Evolutionary conservation across 2,329 filamentous ascomycete species (phyloP).

Genomic region (Verticillium tricorpus): DNA sequence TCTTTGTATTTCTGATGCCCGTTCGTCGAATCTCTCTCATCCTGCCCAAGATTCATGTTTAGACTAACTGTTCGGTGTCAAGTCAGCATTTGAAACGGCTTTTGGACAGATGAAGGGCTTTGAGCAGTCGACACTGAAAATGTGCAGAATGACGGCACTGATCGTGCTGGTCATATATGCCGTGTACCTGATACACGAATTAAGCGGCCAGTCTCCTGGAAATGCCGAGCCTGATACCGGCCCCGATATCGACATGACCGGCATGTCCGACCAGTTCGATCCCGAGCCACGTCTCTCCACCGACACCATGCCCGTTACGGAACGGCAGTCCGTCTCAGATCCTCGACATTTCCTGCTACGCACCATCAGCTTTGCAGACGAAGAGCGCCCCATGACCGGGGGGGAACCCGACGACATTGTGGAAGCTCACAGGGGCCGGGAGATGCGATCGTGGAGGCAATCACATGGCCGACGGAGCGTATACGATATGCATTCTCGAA

Average conservation of each 20-base stretch:
- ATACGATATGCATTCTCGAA: constrained; percentile 12
- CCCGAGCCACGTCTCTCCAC: constrained; percentile 27
- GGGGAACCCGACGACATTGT: background rate
- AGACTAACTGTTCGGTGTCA: too few relatives aligned
- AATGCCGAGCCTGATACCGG: too few relatives aligned
- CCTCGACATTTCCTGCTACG: constrained; percentile 9
- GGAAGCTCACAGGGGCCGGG: too few relatives aligned
- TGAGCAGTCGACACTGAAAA: constrained; percentile 49
- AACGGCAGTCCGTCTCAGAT: background rate
- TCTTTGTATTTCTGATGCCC: constrained; percentile 32
- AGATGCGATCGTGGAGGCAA: too few relatives aligned
- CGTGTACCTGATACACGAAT: constrained; percentile 71
- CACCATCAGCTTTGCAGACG: constrained; percentile 24
- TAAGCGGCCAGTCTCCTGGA: constrained; percentile 31
- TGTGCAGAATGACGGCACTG: constrained; percentile 74
- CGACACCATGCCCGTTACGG: background rate
- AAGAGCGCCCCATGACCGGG: constrained; percentile 5
- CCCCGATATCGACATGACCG: too few relatives aligned
- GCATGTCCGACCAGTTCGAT: background rate
- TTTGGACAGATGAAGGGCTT: too few relatives aligned
- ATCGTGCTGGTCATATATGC: constrained; percentile 69
- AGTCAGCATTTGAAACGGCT: too few relatives aligned
- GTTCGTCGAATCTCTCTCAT: constrained; percentile 10
- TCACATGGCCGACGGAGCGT: too few relatives aligned
- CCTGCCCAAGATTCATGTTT: background rate